Evolutionary conservation across 2,329 filamentous ascomycete species (phyloP).

Genomic region (Parastagonospora avenae): DNA sequence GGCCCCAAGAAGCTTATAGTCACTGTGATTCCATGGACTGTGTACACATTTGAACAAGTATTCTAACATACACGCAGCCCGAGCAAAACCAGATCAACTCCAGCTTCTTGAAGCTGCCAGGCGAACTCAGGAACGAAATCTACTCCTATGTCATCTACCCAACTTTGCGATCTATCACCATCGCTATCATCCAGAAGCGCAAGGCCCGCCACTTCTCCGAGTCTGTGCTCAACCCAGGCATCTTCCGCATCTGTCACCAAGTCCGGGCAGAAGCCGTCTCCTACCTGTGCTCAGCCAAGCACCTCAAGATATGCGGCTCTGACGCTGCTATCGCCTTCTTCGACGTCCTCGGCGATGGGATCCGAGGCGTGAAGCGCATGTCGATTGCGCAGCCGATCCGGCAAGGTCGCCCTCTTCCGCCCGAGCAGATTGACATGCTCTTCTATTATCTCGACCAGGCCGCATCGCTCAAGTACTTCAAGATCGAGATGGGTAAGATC

Average conservation of each 20-base stretch:
- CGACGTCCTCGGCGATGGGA: background rate
- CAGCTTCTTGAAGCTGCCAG: conserved; percentile 23
- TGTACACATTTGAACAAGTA: background rate
- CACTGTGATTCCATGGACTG: no score
- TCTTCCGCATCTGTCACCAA: conserved; percentile 27
- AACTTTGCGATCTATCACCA: background rate
- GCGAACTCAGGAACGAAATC: conserved; percentile 30
- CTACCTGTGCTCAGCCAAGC: conserved; percentile 20
- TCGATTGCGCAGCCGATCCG: background rate
- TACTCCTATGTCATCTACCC: conserved; percentile 21
- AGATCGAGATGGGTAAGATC: background rate
- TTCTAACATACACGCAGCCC: background rate
- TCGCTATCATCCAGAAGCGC: conserved; percentile 4
- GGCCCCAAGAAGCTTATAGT: no score
- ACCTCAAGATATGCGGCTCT: conserved; percentile 11
- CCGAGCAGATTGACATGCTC: background rate
- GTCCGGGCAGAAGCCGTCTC: conserved; percentile 28
- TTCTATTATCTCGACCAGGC: background rate
- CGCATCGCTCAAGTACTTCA: background rate
- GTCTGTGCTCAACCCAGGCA: conserved; percentile 10
- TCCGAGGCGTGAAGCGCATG: conserved; percentile 5
- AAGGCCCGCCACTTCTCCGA: conserved; percentile 10
- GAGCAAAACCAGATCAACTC: background rate
- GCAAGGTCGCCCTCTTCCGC: background rate
- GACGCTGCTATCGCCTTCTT: conserved; percentile 14